phyloP scores from a whole-genome alignment of 1,139 yeast genomes.

The Arxiozyma slooffiae region DNA sequence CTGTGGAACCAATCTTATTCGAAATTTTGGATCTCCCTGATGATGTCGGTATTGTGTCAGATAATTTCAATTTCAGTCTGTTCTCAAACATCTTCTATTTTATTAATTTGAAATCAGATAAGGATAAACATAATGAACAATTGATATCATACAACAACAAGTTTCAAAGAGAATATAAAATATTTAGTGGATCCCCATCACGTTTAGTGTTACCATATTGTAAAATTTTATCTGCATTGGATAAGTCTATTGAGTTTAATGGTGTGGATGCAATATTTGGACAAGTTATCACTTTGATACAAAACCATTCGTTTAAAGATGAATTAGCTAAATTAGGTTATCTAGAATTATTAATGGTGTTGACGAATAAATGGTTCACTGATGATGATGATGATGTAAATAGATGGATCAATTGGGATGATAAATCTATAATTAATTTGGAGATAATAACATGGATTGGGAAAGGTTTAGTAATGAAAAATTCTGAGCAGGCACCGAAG shows the following conservation, averaged over 20 bases:
- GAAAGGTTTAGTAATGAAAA: constrained; percentile 57
- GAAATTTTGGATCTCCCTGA: constrained; percentile 7
- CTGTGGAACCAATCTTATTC: constrained; percentile 18
- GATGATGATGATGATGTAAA: constrained; percentile 16
- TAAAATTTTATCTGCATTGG: constrained; percentile 44
- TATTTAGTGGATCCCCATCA: constrained; percentile 32
- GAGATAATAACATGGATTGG: constrained; percentile 61
- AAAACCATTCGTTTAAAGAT: neutral
- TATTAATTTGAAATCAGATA: constrained; percentile 15
- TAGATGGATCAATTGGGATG: constrained; percentile 11
- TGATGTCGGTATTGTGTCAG: constrained; percentile 12
- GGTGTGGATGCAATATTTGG: constrained; percentile 9
- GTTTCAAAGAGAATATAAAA: constrained; percentile 16
- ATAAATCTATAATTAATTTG: constrained; percentile 24
- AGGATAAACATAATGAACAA: constrained; percentile 12
- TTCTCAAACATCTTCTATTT: constrained; percentile 22
- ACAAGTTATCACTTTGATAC: constrained; percentile 13
- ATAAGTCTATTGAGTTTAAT: constrained; percentile 26
- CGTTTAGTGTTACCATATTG: constrained; percentile 40
- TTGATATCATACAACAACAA: constrained; percentile 13
- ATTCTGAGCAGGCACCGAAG: constrained; percentile 40
- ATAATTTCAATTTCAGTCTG: constrained; percentile 24
- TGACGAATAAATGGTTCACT: constrained; percentile 43
- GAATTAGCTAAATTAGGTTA: constrained; percentile 41
- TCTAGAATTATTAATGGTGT: constrained; percentile 47